These are phyloP conservation scores for Discostella stelligeroides DNA, from an alignment of 108 stramenopile species.

Conservation along the genomic window DNA sequence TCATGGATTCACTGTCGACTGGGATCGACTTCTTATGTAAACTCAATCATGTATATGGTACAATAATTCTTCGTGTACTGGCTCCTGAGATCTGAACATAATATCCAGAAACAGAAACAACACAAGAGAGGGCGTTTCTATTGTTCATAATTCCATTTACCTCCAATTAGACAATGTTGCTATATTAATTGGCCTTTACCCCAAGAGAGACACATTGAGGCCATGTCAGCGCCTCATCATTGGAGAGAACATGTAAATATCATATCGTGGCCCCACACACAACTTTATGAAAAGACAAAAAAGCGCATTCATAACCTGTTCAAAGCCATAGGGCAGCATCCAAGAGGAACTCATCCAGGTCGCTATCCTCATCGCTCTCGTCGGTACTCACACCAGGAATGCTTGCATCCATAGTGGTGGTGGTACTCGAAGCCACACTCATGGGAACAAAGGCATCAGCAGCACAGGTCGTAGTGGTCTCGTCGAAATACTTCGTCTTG, in stretches of 20 bases:
- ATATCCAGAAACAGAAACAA: no score
- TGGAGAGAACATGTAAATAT: not conserved
- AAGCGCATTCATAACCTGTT: no score
- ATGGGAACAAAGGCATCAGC: not conserved
- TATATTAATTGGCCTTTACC: not conserved
- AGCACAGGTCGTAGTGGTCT: constrained; percentile 10
- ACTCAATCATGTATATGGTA: no score
- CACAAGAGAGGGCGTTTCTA: no score
- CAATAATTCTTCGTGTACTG: no score
- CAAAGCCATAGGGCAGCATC: constrained; percentile 26
- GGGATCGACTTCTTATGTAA: no score
- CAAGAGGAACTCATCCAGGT: constrained; percentile 30
- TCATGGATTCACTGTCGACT: no score
- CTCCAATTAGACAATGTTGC: not conserved
- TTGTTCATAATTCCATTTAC: not conserved
- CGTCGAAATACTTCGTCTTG: constrained; percentile 48
- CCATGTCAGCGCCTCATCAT: no score
- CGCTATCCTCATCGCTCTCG: constrained; percentile 31
- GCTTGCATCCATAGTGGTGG: constrained; percentile 1
- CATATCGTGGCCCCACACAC: no score
- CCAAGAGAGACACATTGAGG: not conserved
- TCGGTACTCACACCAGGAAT: constrained; percentile 9
- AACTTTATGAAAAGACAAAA: no score
- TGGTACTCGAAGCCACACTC: not conserved
- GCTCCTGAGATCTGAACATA: no score